Evolutionary conservation across 2,329 filamentous ascomycete genomes (phyloP).

Genomic region (Phoma sp.): DNA sequence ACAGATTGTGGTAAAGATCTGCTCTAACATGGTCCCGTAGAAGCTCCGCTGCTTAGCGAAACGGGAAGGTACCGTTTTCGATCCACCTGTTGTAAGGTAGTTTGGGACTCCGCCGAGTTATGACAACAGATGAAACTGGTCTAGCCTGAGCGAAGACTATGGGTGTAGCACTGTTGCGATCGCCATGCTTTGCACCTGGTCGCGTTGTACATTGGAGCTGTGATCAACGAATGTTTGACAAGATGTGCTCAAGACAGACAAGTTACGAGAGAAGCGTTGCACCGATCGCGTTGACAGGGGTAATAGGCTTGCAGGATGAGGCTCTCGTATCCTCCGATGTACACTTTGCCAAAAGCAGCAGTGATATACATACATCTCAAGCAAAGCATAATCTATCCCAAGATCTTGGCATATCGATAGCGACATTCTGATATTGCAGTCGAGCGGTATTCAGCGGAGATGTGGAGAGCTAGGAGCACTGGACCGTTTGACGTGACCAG

Average conservation of each 20-base stretch:
- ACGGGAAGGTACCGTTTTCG: constrained; percentile 1
- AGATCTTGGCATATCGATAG: constrained; percentile 1
- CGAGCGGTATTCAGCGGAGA: background rate
- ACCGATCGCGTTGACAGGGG: background rate
- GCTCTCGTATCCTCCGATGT: constrained; percentile 3
- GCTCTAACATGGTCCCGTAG: background rate
- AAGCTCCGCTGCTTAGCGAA: constrained; percentile 2
- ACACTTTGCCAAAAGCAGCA: background rate
- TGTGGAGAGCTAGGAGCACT: background rate
- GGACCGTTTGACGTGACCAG: background rate
- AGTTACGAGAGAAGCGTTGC: too few species aligned
- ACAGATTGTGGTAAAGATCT: constrained; percentile 1
- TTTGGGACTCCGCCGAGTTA: background rate
- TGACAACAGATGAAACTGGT: too few species aligned
- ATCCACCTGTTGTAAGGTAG: background rate
- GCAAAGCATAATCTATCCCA: background rate
- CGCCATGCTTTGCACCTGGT: too few species aligned
- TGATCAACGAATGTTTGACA: too few species aligned
- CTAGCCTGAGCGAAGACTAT: too few species aligned
- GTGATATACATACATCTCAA: background rate
- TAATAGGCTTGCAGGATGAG: background rate
- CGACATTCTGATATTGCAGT: background rate
- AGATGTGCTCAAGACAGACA: too few species aligned
- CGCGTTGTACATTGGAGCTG: too few species aligned
- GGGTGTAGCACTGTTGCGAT: too few species aligned